Percentiles rank a stretch among this genome's conserved stretches.
Conservation (phyloP, 2,329 filamentous ascomycete species). For the Purpureocillium lavendulum region DNA sequence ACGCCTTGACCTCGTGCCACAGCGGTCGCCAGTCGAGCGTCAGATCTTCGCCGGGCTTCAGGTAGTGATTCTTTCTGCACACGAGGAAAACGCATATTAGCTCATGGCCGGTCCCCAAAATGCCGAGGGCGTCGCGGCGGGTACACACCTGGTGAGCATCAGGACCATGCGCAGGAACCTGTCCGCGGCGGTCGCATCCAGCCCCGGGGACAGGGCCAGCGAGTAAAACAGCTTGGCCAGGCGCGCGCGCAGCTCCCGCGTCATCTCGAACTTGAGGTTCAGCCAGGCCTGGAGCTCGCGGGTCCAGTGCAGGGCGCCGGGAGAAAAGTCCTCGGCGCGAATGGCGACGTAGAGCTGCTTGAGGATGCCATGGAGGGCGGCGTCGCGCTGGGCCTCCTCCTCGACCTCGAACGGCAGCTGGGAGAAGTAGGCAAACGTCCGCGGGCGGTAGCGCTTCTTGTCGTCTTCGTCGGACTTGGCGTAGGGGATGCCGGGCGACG, state of each 20-base stretch:
- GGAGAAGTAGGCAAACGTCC: constrained; percentile 88
- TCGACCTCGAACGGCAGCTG: constrained; percentile 87
- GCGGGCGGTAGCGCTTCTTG: constrained; percentile 65
- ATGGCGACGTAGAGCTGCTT: constrained; percentile 90
- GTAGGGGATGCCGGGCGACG: constrained; percentile 65
- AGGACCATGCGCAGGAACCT: constrained; percentile 96
- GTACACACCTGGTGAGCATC: constrained; percentile 76
- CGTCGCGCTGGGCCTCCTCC: constrained; percentile 66
- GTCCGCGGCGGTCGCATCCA: constrained; percentile 75
- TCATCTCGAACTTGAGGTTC: constrained; percentile 94
- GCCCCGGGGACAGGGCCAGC: constrained; percentile 78
- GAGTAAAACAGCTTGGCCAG: constrained; percentile 92
- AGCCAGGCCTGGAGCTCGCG: constrained; percentile 93
- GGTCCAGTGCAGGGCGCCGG: constrained; percentile 93
- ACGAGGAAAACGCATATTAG: constrained; percentile 3
- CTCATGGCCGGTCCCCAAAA: neutral
- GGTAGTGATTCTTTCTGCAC: constrained; percentile 81
- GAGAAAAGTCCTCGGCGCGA: constrained; percentile 86
- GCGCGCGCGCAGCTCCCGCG: constrained; percentile 70
- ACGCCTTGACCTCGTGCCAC: constrained; percentile 84
- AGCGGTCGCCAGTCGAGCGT: constrained; percentile 86
- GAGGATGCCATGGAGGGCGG: constrained; percentile 76
- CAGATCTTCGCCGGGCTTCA: constrained; percentile 85
- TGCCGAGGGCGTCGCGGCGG: neutral
- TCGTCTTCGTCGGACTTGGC: constrained; percentile 40